These are phyloP conservation scores for Xerocomus nothofagi DNA, from an alignment of 1,284 basidiomycete species.

Conservation along the genomic window DNA sequence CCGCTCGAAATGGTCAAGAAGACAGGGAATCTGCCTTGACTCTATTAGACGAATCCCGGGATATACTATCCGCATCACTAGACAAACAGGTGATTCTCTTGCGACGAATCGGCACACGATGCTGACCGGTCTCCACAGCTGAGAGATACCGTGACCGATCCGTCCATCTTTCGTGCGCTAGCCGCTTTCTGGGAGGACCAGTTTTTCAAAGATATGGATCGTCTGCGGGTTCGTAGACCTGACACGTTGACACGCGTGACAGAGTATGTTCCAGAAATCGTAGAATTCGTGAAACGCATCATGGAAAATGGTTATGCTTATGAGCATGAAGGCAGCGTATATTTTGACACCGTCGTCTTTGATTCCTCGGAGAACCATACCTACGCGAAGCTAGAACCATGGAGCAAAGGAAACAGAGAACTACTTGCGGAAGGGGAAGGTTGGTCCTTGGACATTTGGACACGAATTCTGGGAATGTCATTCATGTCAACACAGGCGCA, in stretches of 20 bases:
- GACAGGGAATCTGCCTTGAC: slow-evolving; percentile 52
- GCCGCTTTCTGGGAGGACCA: slow-evolving; percentile 89
- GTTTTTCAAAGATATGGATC: slow-evolving; percentile 93
- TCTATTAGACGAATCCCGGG: slow-evolving; percentile 73
- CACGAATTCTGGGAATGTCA: slow-evolving; percentile 1
- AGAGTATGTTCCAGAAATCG: slow-evolving; percentile 96
- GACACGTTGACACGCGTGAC: slow-evolving; percentile 94
- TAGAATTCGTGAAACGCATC: slow-evolving; percentile 85
- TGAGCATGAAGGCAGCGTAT: slow-evolving; percentile 85
- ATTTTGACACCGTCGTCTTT: slow-evolving; percentile 92
- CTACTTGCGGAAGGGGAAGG: slow-evolving; percentile 95
- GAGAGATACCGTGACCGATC: slow-evolving; percentile 83
- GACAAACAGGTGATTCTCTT: slow-evolving; percentile 65
- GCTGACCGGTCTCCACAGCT: slow-evolving; percentile 46
- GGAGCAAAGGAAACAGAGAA: slow-evolving; percentile 92
- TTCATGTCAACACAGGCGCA: slow-evolving; percentile 46
- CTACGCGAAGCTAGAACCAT: slow-evolving; percentile 96
- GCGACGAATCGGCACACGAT: not conserved
- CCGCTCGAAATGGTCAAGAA: slow-evolving; percentile 43
- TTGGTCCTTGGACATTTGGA: slow-evolving; percentile 24
- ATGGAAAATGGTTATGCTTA: slow-evolving; percentile 92
- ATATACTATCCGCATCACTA: slow-evolving; percentile 72
- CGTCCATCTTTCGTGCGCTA: slow-evolving; percentile 80
- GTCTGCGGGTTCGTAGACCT: slow-evolving; percentile 83
- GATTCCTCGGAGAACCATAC: slow-evolving; percentile 72